Evolutionary conservation across 768 basidiomycete species (phyloP), one percentile per base, ranked within the genome.

Genomic region (Boletales sp.): DNA sequence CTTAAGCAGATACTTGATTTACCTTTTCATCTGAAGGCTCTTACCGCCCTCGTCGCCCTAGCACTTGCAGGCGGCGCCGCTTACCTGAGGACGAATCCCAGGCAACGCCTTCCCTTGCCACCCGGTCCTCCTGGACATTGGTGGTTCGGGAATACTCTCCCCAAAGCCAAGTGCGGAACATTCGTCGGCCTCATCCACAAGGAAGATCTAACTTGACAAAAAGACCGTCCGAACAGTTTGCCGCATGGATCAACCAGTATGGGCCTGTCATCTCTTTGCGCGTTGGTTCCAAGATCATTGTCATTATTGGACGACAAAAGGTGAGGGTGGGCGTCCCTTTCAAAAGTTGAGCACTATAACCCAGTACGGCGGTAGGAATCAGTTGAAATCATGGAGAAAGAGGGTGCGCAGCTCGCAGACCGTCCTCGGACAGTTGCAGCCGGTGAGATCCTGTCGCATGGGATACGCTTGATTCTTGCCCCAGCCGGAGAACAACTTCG

Each of bases 331-430:
- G 2, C 65, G 68, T 0, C 21, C 15, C n/a, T 38, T 13, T 7
- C 2, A n/a, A 4, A 28, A n/a, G 5, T 5, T 31, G 4, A 25
- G 7, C 9, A 13, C 13, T 15, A 19, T 2, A 38, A 14, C 18
- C 2, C 39, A 7, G 25, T 28, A 28, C 25, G 11, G n/a, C 35
- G 5, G 8, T 63, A 83, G 62, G 81, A 80, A 32, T 81, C 83
- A 0, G 72, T 82, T 0, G 82, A 84, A n/a, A 78, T 85, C 48
- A 79, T 85, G 81, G 83, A 85, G 59, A 80, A 79, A 46, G 79
- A 84, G 54, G 82, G 83, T n/a, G 75, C 76, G 4, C 54, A 70
- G 2, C 64, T 79, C 14, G 77, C 74, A 0, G 83, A 83, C 55
- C 69, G 83, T 44, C 83, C 83, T 19, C 63, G 67, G 3, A 71